Conservation (phyloP, 2,329 filamentous ascomycete genomes). For the Xylariaceae sp. region DNA sequence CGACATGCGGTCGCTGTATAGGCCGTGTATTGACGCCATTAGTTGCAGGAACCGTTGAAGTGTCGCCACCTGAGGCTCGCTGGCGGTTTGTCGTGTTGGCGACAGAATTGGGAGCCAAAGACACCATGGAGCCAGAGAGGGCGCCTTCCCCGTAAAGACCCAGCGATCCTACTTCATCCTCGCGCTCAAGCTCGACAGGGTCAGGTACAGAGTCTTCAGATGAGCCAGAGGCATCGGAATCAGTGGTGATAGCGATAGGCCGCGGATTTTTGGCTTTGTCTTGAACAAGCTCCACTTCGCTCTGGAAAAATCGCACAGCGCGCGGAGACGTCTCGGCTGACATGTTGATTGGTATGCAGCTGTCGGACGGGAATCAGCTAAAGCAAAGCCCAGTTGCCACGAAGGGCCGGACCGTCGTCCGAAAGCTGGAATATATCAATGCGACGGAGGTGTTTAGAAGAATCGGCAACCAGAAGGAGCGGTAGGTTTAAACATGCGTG, state of each 20-base stretch:
- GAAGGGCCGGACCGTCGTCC: slow-evolving; percentile 8
- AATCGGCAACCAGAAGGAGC: background rate
- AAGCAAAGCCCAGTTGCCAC: slow-evolving; percentile 31
- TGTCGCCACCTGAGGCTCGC: slow-evolving; percentile 45
- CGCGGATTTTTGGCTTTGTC: slow-evolving; percentile 51
- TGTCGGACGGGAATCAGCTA: slow-evolving; percentile 27
- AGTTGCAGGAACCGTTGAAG: slow-evolving; percentile 36
- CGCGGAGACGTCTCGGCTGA: slow-evolving; percentile 58
- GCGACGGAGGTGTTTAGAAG: background rate
- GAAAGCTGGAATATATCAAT: background rate
- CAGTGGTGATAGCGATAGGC: slow-evolving; percentile 46
- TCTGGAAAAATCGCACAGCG: slow-evolving; percentile 61
- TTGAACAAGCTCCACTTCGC: slow-evolving; percentile 52
- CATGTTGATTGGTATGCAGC: slow-evolving; percentile 30
- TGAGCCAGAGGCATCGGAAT: slow-evolving; percentile 56
- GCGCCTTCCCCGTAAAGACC: slow-evolving; percentile 51
- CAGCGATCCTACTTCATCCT: slow-evolving; percentile 55
- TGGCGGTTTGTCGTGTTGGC: slow-evolving; percentile 49
- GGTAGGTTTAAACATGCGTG: background rate
- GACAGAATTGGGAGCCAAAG: slow-evolving; percentile 48
- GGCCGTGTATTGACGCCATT: slow-evolving; percentile 51
- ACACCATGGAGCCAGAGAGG: slow-evolving; percentile 50
- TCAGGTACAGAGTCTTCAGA: slow-evolving; percentile 54
- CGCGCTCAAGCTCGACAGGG: slow-evolving; percentile 53
- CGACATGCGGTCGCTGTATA: slow-evolving; percentile 71